Evolutionary conservation across 2,329 filamentous ascomycete genomes (phyloP).

Genomic region (Atkinsonella hypoxylon): DNA sequence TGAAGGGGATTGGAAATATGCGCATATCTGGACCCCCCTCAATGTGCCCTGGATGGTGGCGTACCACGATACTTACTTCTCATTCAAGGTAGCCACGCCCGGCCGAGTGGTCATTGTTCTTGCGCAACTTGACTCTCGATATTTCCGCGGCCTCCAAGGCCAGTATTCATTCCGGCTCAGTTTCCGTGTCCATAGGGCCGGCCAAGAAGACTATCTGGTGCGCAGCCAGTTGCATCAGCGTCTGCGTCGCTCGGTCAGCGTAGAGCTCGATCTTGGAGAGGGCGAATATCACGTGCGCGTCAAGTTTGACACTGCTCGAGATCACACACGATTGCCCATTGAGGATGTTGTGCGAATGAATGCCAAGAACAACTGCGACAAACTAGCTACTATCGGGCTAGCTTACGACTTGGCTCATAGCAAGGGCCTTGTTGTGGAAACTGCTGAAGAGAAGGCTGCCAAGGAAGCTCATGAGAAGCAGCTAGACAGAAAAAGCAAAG

Average conservation of each 20-base stretch:
- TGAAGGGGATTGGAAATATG: constrained; percentile 39
- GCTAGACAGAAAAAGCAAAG: constrained; percentile 26
- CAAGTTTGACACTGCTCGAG: constrained; percentile 58
- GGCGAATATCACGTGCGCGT: constrained; percentile 67
- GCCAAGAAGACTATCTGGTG: constrained; percentile 40
- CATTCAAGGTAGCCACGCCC: constrained; percentile 34
- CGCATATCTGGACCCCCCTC: constrained; percentile 36
- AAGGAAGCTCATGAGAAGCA: constrained; percentile 33
- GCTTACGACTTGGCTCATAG: constrained; percentile 61
- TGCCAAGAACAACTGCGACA: constrained; percentile 53
- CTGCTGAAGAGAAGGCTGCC: constrained; percentile 33
- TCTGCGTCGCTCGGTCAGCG: constrained; percentile 64
- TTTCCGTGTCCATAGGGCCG: constrained; percentile 40
- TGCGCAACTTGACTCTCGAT: constrained; percentile 44
- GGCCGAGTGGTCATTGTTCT: constrained; percentile 43
- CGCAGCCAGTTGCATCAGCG: constrained; percentile 40
- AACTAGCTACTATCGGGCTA: constrained; percentile 58
- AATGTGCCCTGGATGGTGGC: constrained; percentile 43
- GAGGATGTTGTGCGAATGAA: constrained; percentile 57
- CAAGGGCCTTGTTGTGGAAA: constrained; percentile 44
- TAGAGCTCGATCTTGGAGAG: constrained; percentile 61
- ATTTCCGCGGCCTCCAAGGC: constrained; percentile 44
- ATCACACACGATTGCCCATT: constrained; percentile 35
- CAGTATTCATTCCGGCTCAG: constrained; percentile 43
- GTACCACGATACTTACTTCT: constrained; percentile 42